These are phyloP conservation scores for Herpetospermum pedunculosum DNA, from an alignment of 306 rosid genomes.

Conservation along the genomic window DNA sequence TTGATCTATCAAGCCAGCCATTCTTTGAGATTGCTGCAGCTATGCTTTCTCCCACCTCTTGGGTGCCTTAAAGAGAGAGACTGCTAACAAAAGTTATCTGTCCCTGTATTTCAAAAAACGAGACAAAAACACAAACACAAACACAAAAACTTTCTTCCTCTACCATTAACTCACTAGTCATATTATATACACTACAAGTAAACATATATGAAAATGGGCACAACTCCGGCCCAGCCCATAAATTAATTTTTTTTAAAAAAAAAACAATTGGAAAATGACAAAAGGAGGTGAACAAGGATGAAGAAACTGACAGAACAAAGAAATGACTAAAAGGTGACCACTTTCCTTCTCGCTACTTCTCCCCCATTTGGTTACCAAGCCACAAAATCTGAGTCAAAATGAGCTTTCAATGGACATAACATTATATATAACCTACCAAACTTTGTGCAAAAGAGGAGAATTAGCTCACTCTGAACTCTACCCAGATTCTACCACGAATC, in stretches of 20 bases:
- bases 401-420: background rate
- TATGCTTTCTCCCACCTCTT: background rate
- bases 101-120: background rate
- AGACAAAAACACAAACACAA: background rate
- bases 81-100: background rate
- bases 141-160: slow-evolving; percentile 5
- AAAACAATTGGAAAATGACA: background rate
- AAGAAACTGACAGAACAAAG: background rate
- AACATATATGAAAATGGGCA: slow-evolving; percentile 32
- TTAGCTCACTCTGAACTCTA: background rate
- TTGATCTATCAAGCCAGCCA: too few species aligned
- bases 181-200: slow-evolving; percentile 74
- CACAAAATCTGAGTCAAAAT: background rate
- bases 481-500: background rate
- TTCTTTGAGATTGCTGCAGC: too few species aligned
- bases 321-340: slow-evolving; percentile 3
- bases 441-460: slow-evolving; percentile 21
- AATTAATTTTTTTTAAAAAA: too few species aligned
- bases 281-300: background rate
- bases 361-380: slow-evolving; percentile 13
- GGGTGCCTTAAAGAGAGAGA: background rate
- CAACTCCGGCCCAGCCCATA: slow-evolving; percentile 36
- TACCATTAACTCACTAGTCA: slow-evolving; percentile 26
- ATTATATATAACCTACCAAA: slow-evolving; percentile 11
- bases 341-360: slow-evolving; percentile 19